Evolutionary conservation across 177 flowering plant genomes (phyloP), one percentile per base, ranked within the genome.

Genomic region (Telopea speciosissima): DNA sequence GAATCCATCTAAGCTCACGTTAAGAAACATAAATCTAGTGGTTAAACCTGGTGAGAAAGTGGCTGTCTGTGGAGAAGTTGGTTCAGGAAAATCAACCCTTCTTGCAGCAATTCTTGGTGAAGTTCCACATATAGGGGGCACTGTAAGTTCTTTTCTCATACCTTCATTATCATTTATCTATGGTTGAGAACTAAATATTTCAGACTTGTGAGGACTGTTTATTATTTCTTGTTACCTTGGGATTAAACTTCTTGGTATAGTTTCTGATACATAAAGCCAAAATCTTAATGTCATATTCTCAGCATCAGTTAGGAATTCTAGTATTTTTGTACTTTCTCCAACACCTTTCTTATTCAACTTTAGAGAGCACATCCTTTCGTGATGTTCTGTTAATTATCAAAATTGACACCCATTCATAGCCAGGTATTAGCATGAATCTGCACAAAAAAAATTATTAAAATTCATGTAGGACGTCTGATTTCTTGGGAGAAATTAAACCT

Each of bases 21-120:
- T 90, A 25, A 80, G 73, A 72, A 77, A 82, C 68, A 80, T 90
- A 63, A 79, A 76, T 72, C 66, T 90, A 54, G 74, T 49, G 60
- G 82, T 84, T 72, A 74, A 54, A 68, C 73, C 74, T 8, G 92
- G 88, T 17, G 82, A 80, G 59, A 86, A 82, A 71, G 76, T 89
- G n/a, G 93, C 93, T 14, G 79, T 89, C 19, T 89, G 93, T 83
- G 93, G 93, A 63, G 87, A 83, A 66, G 94, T 89, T 65, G 94
- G 94, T 11, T 84, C 94, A 0, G 91, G 94, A 0, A 89, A 89
- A 78, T 89, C 91, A 67, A 87, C 86, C 36, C 86, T 90, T 70
- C 62, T 90, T 65, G 86, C 89, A 7, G 83, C 90, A 45, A 81
- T 90, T 72, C 88, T 90, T 68, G 92, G 93, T 68, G 96, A 90